Percentiles rank a stretch among this genome's conserved stretches.
These are phyloP conservation scores for Haplosporangium sp. DNA, from an alignment of 371 early-diverging fungal genomes.

Conservation along the genomic window DNA sequence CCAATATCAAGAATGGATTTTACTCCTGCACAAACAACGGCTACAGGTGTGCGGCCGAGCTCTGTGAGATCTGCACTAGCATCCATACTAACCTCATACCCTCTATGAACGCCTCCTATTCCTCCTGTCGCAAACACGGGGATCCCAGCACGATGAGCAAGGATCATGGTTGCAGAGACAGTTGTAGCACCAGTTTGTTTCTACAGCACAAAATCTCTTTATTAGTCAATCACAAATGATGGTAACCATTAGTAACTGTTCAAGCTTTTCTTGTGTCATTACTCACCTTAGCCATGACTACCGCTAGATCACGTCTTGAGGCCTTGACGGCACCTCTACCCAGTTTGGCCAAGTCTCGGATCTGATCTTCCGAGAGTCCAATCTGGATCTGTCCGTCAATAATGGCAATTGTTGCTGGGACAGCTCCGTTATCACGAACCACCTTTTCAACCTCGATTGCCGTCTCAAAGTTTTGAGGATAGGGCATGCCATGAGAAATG, in stretches of 20 bases:
- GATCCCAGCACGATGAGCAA: constrained; percentile 89
- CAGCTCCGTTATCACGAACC: constrained; percentile 77
- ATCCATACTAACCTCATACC: constrained; percentile 86
- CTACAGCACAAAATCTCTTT: constrained; percentile 34
- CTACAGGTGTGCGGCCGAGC: constrained; percentile 90
- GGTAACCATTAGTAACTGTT: background rate
- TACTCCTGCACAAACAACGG: constrained; percentile 94
- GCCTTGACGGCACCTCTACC: constrained; percentile 79
- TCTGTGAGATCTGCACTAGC: constrained; percentile 94
- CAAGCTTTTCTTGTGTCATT: background rate
- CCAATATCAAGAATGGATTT: constrained; percentile 94
- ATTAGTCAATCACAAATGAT: background rate
- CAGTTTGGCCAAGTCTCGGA: constrained; percentile 74
- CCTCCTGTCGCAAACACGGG: constrained; percentile 95
- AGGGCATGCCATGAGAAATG: constrained; percentile 97
- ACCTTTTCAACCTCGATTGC: constrained; percentile 84
- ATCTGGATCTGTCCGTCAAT: constrained; percentile 87
- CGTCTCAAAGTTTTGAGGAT: constrained; percentile 90
- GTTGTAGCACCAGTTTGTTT: constrained; percentile 87
- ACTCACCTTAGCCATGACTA: constrained; percentile 73
- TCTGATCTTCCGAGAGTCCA: constrained; percentile 57
- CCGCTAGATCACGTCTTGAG: constrained; percentile 87
- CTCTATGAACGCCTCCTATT: constrained; percentile 96
- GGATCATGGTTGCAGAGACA: constrained; percentile 89
- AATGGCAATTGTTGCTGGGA: constrained; percentile 93